Evolutionary conservation across 768 basidiomycete genomes (phyloP).

Genomic region (Pleurotus pulmonarius): DNA sequence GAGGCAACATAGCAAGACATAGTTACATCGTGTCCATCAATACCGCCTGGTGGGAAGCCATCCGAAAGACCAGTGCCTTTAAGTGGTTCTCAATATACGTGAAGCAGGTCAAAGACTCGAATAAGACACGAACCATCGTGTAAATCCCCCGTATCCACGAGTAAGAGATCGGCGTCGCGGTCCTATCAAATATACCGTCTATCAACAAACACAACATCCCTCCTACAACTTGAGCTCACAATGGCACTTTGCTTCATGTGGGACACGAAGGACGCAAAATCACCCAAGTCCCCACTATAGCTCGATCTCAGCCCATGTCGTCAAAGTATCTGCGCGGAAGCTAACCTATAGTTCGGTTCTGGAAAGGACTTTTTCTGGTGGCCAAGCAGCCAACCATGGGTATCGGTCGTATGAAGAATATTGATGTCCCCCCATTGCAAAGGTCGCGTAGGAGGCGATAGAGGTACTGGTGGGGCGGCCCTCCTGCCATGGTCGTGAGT

Average conservation of each 20-base stretch:
- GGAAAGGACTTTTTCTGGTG: slow-evolving; percentile 74
- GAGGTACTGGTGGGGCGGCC: slow-evolving; percentile 32
- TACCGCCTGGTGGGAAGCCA: slow-evolving; percentile 64
- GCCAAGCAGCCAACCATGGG: slow-evolving; percentile 74
- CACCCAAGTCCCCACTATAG: slow-evolving; percentile 50
- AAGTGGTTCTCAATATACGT: neutral
- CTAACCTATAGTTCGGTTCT: slow-evolving; percentile 71
- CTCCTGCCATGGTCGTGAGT: slow-evolving; percentile 28
- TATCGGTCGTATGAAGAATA: slow-evolving; percentile 70
- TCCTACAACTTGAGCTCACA: slow-evolving; percentile 16
- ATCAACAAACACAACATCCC: neutral
- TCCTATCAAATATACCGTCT: slow-evolving; percentile 26
- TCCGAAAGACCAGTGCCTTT: slow-evolving; percentile 75
- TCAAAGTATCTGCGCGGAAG: neutral
- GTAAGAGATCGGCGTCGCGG: slow-evolving; percentile 76
- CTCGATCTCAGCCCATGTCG: neutral
- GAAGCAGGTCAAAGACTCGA: neutral
- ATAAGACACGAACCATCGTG: slow-evolving; percentile 53
- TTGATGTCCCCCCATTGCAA: slow-evolving; percentile 72
- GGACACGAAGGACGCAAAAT: slow-evolving; percentile 80
- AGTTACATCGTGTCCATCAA: slow-evolving; percentile 69
- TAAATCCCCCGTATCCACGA: slow-evolving; percentile 79
- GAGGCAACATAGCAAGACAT: slow-evolving; percentile 1
- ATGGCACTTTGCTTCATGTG: slow-evolving; percentile 77
- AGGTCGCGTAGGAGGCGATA: slow-evolving; percentile 47